Conservation (phyloP, 352 stramenopile species). For the Globisporangium iwayamae region DNA sequence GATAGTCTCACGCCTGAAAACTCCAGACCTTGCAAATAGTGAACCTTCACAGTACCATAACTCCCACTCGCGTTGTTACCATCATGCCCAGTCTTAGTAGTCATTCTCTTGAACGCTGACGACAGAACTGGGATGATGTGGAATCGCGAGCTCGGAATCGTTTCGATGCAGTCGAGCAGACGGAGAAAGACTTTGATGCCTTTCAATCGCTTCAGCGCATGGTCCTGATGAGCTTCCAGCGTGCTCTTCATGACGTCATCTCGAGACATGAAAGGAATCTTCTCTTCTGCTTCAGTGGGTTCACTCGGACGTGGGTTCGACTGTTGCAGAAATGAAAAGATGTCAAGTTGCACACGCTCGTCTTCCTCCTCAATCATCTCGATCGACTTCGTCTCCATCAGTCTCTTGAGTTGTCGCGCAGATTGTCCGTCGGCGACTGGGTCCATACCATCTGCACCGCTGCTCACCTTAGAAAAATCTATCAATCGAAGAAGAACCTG, state of each 20-base stretch:
- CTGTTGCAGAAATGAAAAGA: constrained; percentile 81
- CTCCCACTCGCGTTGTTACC: neutral
- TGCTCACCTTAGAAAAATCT: constrained; percentile 36
- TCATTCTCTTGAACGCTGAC: constrained; percentile 62
- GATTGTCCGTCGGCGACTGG: constrained; percentile 34
- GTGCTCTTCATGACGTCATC: constrained; percentile 49
- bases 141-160: constrained; percentile 55
- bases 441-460: constrained; percentile 6
- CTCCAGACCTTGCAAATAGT: constrained; percentile 73
- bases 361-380: constrained; percentile 83
- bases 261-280: constrained; percentile 12
- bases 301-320: constrained; percentile 17
- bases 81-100: neutral
- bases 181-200: constrained; percentile 66
- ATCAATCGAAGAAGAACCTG: neutral
- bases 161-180: constrained; percentile 45
- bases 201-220: constrained; percentile 43
- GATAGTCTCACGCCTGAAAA: constrained; percentile 49
- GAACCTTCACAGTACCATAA: constrained; percentile 54
- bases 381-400: constrained; percentile 73
- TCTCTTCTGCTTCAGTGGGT: constrained; percentile 7
- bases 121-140: constrained; percentile 77
- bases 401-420: constrained; percentile 49
- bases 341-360: constrained; percentile 73
- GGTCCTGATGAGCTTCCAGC: constrained; percentile 47